A percentile compares a stretch with the other conserved stretches of the same genome.
phyloP scores from a whole-genome alignment of 2,329 filamentous ascomycete genomes.

The Iodosphaeria phyllophila region DNA sequence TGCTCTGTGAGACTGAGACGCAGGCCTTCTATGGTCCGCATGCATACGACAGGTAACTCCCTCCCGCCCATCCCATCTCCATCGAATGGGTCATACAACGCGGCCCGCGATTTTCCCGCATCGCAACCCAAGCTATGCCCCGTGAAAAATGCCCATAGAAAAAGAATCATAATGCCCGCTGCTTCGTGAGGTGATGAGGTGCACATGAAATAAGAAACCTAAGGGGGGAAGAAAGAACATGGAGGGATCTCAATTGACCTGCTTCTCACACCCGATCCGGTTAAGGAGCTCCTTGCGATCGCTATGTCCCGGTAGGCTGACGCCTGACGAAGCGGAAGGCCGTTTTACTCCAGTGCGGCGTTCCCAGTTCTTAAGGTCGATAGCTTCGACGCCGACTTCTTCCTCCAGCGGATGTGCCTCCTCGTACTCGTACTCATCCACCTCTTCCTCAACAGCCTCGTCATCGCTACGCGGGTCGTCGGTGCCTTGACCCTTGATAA shows the following conservation, averaged over 20 bases:
- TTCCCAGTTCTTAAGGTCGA: constrained; percentile 48
- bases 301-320: constrained; percentile 51
- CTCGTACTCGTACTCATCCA: constrained; percentile 33
- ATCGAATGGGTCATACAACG: too few relatives aligned
- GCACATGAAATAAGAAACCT: too few relatives aligned
- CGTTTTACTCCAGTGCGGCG: constrained; percentile 35
- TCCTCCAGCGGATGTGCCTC: constrained; percentile 44
- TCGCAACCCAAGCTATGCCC: too few relatives aligned
- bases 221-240: not conserved
- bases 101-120: too few relatives aligned
- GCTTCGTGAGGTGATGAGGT: too few relatives aligned
- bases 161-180: too few relatives aligned
- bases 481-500: constrained; percentile 57
- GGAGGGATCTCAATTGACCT: constrained; percentile 25
- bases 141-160: too few relatives aligned
- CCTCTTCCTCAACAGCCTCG: constrained; percentile 49
- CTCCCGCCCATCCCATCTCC: too few relatives aligned
- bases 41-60: too few relatives aligned
- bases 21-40: too few relatives aligned
- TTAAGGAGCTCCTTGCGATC: constrained; percentile 68
- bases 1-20: too few relatives aligned
- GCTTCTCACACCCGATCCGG: constrained; percentile 70
- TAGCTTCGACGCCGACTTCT: constrained; percentile 55
- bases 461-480: constrained; percentile 82
- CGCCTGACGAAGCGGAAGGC: constrained; percentile 31